Conservation (phyloP, 2,329 filamentous ascomycete species). For the Elsinoe fawcettii region DNA sequence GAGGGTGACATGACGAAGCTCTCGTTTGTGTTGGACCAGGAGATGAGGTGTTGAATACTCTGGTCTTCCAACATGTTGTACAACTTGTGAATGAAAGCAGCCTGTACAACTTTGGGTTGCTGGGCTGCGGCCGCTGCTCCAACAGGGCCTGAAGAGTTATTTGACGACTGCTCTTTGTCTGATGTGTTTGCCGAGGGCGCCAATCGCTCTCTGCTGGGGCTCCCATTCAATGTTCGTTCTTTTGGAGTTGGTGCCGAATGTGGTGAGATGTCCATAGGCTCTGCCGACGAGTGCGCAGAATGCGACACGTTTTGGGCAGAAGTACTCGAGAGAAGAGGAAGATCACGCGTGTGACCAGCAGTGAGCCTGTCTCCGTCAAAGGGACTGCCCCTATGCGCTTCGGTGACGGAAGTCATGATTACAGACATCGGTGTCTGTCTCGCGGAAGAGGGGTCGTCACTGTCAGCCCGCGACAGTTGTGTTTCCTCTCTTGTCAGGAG, state of each 20-base stretch:
- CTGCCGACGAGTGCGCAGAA: slow-evolving; percentile 29
- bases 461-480: not conserved
- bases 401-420: slow-evolving; percentile 14
- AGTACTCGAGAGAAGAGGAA: slow-evolving; percentile 45
- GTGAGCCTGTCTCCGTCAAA: slow-evolving; percentile 29
- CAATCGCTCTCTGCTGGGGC: slow-evolving; percentile 42
- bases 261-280: slow-evolving; percentile 50
- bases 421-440: slow-evolving; percentile 9
- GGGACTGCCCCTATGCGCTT: slow-evolving; percentile 33
- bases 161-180: slow-evolving; percentile 30
- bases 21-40: slow-evolving; percentile 87
- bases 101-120: slow-evolving; percentile 96
- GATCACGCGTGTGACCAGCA: slow-evolving; percentile 32
- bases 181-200: slow-evolving; percentile 26
- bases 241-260: slow-evolving; percentile 38
- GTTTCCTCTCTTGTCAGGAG: not conserved
- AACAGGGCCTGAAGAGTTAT: slow-evolving; percentile 39
- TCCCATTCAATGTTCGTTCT: slow-evolving; percentile 43
- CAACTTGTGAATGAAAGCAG: slow-evolving; percentile 96
- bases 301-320: slow-evolving; percentile 36
- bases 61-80: slow-evolving; percentile 98
- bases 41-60: slow-evolving; percentile 88
- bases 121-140: slow-evolving; percentile 67
- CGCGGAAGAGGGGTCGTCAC: not conserved
- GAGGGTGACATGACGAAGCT: slow-evolving; percentile 99